Evolutionary conservation across 2,329 filamentous ascomycete genomes (phyloP).

Genomic region (Didymellaceae sp.): DNA sequence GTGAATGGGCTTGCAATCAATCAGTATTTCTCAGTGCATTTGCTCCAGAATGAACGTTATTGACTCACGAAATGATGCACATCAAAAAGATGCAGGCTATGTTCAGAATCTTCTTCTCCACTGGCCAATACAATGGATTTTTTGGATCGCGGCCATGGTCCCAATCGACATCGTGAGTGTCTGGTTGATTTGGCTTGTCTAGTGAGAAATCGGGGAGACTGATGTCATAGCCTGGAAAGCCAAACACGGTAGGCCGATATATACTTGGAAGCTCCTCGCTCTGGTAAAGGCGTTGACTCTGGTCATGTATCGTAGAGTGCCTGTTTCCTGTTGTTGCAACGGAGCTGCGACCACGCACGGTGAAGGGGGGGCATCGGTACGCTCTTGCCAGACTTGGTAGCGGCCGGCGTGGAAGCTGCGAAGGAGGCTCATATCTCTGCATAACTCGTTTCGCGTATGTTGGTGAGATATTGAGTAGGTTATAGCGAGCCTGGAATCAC

Average conservation of each 20-base stretch:
- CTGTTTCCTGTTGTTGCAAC: no score
- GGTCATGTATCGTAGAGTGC: not conserved
- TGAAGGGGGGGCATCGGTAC: not conserved
- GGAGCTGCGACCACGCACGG: not conserved
- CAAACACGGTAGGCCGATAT: no score
- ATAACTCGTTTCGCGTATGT: not conserved
- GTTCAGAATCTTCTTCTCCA: not conserved
- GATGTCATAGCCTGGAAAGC: no score
- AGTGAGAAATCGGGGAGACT: no score
- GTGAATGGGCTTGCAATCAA: constrained; percentile 26
- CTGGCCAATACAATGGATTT: not conserved
- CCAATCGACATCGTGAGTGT: not conserved
- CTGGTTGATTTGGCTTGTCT: no score
- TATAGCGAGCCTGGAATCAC: no score
- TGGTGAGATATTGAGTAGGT: no score
- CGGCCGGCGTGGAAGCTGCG: not conserved
- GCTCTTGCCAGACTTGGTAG: not conserved
- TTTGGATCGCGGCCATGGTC: not conserved
- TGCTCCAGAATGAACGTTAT: not conserved
- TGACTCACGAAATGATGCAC: not conserved
- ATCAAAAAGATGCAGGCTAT: not conserved
- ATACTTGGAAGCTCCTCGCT: constrained; percentile 1
- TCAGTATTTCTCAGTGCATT: not conserved
- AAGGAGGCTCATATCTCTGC: not conserved
- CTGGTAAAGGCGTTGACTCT: not conserved